Evolutionary conservation across 78 protist species (phyloP).

Genomic region (Creolimax fragrantissima): DNA sequence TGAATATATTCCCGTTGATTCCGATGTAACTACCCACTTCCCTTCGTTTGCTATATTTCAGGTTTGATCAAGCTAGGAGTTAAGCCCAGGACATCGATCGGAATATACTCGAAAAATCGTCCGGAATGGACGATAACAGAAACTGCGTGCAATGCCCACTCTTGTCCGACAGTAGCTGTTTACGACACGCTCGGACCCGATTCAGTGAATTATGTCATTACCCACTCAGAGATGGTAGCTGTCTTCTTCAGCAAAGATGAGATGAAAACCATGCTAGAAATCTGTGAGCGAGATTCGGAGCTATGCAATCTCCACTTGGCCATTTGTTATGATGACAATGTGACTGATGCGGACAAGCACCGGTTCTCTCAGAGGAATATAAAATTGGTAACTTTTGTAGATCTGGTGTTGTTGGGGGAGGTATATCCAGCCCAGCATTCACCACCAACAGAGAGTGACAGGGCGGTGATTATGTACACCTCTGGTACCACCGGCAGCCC

Average conservation of each 20-base stretch:
- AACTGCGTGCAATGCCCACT: neutral
- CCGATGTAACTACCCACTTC: too few relatives aligned
- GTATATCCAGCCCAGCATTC: neutral
- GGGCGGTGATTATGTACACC: constrained; percentile 58
- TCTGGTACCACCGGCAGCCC: constrained; percentile 92
- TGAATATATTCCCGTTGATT: too few relatives aligned
- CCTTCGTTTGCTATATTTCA: neutral
- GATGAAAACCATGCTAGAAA: neutral
- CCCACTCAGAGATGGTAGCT: constrained; percentile 35
- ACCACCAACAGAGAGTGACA: neutral
- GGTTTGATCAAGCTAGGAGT: neutral
- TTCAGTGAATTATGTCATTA: constrained; percentile 40
- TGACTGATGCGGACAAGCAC: neutral
- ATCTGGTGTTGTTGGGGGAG: neutral
- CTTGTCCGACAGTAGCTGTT: constrained; percentile 23
- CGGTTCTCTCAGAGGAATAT: neutral
- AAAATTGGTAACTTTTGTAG: neutral
- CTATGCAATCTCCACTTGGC: neutral
- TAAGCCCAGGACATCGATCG: neutral
- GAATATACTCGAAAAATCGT: neutral
- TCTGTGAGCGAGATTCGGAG: neutral
- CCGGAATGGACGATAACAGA: neutral
- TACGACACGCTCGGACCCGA: constrained; percentile 47
- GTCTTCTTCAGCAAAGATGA: neutral
- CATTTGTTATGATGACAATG: neutral